Conservation (phyloP, 495 filamentous ascomycete genomes). For the Durotheca rogersii region DNA sequence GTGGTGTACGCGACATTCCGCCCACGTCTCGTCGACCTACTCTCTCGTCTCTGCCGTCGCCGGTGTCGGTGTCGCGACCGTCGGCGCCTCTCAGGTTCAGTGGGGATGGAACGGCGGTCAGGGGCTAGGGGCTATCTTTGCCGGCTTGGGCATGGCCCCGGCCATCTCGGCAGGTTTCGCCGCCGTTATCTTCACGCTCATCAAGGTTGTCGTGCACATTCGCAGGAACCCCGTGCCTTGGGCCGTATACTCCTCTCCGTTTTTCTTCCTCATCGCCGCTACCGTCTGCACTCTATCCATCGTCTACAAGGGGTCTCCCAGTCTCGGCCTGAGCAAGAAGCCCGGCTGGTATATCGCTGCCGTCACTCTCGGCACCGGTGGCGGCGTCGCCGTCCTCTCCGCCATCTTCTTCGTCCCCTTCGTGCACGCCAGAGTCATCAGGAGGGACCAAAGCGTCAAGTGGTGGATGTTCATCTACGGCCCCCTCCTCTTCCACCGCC, state of each 20-base stretch:
- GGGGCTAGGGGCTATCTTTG: conserved; percentile 62
- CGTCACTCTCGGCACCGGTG: conserved; percentile 56
- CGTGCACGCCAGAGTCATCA: conserved; percentile 55
- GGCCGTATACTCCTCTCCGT: conserved; percentile 59
- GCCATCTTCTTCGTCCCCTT: conserved; percentile 63
- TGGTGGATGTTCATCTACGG: conserved; percentile 56
- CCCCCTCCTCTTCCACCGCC: conserved; percentile 53
- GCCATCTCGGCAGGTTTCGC: conserved; percentile 57
- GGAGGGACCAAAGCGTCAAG: conserved; percentile 54
- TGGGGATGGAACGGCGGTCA: conserved; percentile 65
- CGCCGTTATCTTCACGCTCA: conserved; percentile 60
- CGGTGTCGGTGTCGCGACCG: conserved; percentile 62
- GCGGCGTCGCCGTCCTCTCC: conserved; percentile 52
- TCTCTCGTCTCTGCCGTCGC: conserved; percentile 63
- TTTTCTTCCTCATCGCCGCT: conserved; percentile 59
- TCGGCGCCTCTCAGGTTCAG: conserved; percentile 54
- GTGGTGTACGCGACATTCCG: conserved; percentile 62
- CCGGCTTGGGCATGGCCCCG: conserved; percentile 61
- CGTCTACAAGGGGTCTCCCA: conserved; percentile 65
- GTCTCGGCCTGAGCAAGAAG: conserved; percentile 56
- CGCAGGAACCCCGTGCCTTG: conserved; percentile 57
- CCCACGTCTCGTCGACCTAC: conserved; percentile 65
- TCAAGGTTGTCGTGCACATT: conserved; percentile 59
- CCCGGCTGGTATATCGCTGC: conserved; percentile 55
- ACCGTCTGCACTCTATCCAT: conserved; percentile 62